Evolutionary conservation across 257 asterid genomes (phyloP).

Genomic region (Penstemon davidsonii): DNA sequence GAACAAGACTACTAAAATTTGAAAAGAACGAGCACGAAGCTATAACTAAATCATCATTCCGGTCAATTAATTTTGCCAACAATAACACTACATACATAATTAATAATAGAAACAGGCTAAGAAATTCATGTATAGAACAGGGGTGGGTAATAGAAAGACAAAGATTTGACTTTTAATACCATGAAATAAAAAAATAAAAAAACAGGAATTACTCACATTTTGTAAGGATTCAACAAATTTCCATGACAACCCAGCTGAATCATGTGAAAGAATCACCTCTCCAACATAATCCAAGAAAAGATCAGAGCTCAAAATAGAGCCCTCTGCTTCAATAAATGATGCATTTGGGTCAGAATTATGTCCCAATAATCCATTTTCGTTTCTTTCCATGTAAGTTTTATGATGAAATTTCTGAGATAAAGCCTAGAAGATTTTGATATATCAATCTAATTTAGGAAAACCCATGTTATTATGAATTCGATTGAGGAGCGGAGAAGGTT

Average conservation of each 20-base stretch:
- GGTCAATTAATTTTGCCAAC: constrained; percentile 11
- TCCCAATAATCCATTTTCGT: constrained; percentile 38
- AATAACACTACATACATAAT: background rate
- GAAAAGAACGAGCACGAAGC: constrained; percentile 24
- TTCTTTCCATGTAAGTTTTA: constrained; percentile 47
- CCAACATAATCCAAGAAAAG: constrained; percentile 65
- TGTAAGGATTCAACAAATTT: constrained; percentile 44
- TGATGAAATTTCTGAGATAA: constrained; percentile 23
- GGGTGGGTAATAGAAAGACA: background rate
- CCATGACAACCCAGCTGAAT: constrained; percentile 69
- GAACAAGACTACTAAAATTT: background rate
- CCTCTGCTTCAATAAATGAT: constrained; percentile 32
- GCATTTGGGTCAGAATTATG: constrained; percentile 39
- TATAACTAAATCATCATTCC: constrained; percentile 15
- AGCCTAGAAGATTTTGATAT: background rate
- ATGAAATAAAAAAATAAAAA: background rate
- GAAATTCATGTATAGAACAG: constrained; percentile 13
- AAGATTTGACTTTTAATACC: background rate
- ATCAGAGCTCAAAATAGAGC: constrained; percentile 48
- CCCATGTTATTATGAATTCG: constrained; percentile 8
- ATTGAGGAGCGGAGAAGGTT: background rate
- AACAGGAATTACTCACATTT: constrained; percentile 44
- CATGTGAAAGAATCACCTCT: constrained; percentile 62
- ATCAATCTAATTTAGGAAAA: constrained; percentile 21
- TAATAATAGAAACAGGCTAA: background rate